Conservation (phyloP, 1,284 basidiomycete genomes). For the Ganoderma leucocontextum region DNA sequence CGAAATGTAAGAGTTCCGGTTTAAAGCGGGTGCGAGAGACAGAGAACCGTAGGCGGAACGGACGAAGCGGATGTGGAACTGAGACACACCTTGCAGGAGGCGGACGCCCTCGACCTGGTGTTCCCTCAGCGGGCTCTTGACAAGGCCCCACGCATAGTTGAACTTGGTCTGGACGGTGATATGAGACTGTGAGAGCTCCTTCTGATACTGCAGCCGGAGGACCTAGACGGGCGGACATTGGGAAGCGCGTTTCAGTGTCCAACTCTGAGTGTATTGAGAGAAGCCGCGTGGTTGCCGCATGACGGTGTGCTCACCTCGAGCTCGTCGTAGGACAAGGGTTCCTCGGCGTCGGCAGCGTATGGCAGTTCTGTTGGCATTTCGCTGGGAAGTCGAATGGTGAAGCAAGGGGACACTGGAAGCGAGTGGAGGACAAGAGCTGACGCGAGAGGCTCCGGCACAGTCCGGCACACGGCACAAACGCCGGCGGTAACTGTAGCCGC, state of each 20-base stretch:
- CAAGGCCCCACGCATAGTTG: slow-evolving; percentile 97
- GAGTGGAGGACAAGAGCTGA: slow-evolving; percentile 9
- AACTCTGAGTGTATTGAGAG: background rate
- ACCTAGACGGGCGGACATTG: slow-evolving; percentile 59
- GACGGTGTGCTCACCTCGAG: slow-evolving; percentile 67
- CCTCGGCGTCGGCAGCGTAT: slow-evolving; percentile 94
- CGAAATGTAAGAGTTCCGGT: background rate
- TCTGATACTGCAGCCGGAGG: slow-evolving; percentile 87
- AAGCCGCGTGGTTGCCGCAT: slow-evolving; percentile 13
- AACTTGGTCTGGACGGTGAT: slow-evolving; percentile 97
- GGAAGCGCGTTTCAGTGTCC: slow-evolving; percentile 8
- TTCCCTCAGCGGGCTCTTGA: slow-evolving; percentile 85
- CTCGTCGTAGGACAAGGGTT: slow-evolving; percentile 89
- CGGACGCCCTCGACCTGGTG: slow-evolving; percentile 93
- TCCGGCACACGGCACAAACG: background rate
- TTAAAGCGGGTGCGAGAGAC: background rate
- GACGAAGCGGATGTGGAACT: background rate
- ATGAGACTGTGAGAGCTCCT: slow-evolving; percentile 85
- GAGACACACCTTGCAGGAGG: slow-evolving; percentile 82
- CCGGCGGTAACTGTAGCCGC: background rate
- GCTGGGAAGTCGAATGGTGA: background rate
- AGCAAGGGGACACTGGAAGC: background rate
- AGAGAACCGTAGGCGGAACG: background rate
- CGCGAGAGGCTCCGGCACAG: slow-evolving; percentile 7
- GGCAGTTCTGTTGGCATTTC: slow-evolving; percentile 86